Evolutionary conservation across 768 basidiomycete genomes (phyloP).

Genomic region (Lanmaoa rubissima): DNA sequence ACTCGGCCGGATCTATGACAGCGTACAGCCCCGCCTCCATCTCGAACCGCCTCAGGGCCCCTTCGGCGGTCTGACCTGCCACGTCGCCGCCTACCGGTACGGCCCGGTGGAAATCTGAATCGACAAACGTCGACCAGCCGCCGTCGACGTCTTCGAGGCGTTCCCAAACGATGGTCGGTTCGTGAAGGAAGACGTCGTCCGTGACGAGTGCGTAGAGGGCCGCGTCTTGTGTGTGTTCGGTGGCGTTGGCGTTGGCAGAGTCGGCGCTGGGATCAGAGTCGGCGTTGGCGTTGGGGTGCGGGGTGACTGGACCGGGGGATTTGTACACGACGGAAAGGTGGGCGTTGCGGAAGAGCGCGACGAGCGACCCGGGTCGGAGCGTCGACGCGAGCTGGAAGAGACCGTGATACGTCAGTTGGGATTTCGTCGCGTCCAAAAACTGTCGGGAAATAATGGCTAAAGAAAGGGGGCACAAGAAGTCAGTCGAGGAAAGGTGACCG

Average conservation of each 20-base stretch:
- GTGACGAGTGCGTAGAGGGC: constrained; percentile 83
- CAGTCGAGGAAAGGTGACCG: background rate
- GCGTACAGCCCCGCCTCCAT: constrained; percentile 39
- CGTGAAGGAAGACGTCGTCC: constrained; percentile 75
- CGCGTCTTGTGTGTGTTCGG: constrained; percentile 26
- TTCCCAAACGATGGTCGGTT: constrained; percentile 87
- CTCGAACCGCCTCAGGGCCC: constrained; percentile 51
- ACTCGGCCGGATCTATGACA: constrained; percentile 60
- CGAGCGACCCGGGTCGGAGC: constrained; percentile 52
- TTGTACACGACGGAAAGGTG: constrained; percentile 89
- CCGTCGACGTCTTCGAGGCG: constrained; percentile 87
- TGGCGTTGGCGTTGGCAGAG: background rate
- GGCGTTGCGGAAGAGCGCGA: constrained; percentile 89
- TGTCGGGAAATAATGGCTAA: constrained; percentile 64
- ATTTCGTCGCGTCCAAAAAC: constrained; percentile 69
- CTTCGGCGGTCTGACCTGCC: constrained; percentile 69
- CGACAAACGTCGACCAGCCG: constrained; percentile 72
- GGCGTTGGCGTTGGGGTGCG: background rate
- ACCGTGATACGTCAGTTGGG: constrained; percentile 87
- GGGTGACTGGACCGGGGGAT: constrained; percentile 18
- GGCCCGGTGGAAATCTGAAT: constrained; percentile 60
- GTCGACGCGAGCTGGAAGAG: constrained; percentile 70
- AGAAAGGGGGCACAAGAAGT: background rate
- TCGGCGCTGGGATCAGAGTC: background rate
- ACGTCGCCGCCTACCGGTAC: constrained; percentile 79